These are phyloP conservation scores for Cordia subcordata DNA, from an alignment of 257 asterid species.

Conservation along the genomic window DNA sequence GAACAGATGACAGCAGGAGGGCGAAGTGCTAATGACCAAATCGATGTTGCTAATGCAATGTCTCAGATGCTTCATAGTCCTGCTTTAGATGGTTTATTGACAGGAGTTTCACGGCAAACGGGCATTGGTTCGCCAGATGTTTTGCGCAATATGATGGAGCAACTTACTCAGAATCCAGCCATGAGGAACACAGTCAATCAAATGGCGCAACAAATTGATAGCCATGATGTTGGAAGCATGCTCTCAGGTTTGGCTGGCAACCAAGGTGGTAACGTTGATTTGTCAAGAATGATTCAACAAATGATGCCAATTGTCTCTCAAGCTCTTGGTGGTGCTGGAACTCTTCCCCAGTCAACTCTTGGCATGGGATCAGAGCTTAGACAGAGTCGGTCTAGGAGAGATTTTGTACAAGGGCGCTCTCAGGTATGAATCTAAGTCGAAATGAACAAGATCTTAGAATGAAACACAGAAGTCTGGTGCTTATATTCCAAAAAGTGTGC, in stretches of 20 bases:
- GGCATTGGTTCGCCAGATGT: conserved; percentile 90
- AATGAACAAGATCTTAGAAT: too few species aligned
- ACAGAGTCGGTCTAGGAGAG: conserved; percentile 28
- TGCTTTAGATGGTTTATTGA: conserved; percentile 60
- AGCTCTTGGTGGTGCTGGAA: conserved; percentile 59
- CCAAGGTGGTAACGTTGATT: conserved; percentile 70
- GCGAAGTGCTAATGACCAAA: background rate
- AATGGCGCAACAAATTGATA: conserved; percentile 85
- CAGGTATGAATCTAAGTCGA: background rate
- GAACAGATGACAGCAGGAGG: conserved; percentile 16
- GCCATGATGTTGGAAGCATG: conserved; percentile 73
- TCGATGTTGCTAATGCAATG: conserved; percentile 59
- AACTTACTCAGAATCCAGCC: conserved; percentile 78
- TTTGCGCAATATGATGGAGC: conserved; percentile 77
- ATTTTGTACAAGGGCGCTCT: background rate
- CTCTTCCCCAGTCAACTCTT: conserved; percentile 37
- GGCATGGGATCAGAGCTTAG: conserved; percentile 22
- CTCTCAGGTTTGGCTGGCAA: conserved; percentile 57
- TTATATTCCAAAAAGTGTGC: too few species aligned
- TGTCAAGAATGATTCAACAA: conserved; percentile 90
- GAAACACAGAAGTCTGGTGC: too few species aligned
- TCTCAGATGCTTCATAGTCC: conserved; percentile 73
- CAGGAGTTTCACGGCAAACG: conserved; percentile 88
- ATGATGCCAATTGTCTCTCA: conserved; percentile 97
- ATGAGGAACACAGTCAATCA: conserved; percentile 83